These are phyloP conservation scores for Verticillium tricorpus DNA, from an alignment of 2,329 filamentous ascomycete species.

Conservation along the genomic window DNA sequence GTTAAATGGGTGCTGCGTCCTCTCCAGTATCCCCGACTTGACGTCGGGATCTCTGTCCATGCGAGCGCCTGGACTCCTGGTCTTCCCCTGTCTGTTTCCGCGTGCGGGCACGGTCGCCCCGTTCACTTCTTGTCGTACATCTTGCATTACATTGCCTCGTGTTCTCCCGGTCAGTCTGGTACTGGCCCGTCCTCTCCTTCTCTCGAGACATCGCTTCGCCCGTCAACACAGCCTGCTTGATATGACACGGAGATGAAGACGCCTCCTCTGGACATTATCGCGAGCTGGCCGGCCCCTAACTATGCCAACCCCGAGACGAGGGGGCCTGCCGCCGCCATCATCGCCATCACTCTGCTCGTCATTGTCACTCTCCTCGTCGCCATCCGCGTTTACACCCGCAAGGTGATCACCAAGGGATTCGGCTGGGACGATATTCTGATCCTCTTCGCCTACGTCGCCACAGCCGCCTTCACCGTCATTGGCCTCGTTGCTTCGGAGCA, in stretches of 20 bases:
- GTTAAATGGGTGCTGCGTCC: background rate
- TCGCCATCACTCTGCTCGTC: slow-evolving; percentile 19
- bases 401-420: slow-evolving; percentile 26
- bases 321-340: slow-evolving; percentile 21
- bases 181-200: background rate
- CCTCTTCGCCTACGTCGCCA: slow-evolving; percentile 29
- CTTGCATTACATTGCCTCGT: background rate
- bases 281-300: slow-evolving; percentile 26
- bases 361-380: slow-evolving; percentile 24
- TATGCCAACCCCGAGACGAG: slow-evolving; percentile 24
- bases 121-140: background rate
- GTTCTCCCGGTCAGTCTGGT: background rate
- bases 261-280: slow-evolving; percentile 14
- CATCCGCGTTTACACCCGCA: slow-evolving; percentile 30
- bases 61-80: background rate
- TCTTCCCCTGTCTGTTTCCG: background rate
- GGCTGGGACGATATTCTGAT: slow-evolving; percentile 32
- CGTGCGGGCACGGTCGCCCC: background rate
- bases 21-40: background rate
- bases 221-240: background rate
- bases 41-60: background rate
- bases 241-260: slow-evolving; percentile 12
- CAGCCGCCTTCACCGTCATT: slow-evolving; percentile 23
- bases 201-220: background rate
- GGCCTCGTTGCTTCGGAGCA: slow-evolving; percentile 20